Conservation (phyloP, 768 basidiomycete genomes). For the Tylopilus sp. region DNA sequence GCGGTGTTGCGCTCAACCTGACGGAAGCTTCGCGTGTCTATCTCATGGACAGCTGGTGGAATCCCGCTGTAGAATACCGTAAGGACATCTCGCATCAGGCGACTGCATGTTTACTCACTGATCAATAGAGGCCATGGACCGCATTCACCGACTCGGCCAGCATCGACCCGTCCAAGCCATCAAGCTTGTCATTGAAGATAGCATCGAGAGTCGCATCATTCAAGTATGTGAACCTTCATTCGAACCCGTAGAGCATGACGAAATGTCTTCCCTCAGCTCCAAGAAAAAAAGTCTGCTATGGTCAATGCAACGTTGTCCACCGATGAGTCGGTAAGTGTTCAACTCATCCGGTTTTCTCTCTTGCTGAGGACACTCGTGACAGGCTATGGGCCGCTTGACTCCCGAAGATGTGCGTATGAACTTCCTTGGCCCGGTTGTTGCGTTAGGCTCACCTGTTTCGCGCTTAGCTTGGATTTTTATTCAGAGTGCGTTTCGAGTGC, state of each 20-base stretch:
- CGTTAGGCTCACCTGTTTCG: constrained; percentile 4
- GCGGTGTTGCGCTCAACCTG: constrained; percentile 87
- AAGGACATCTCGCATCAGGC: constrained; percentile 30
- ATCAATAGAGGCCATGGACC: constrained; percentile 86
- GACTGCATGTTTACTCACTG: background rate
- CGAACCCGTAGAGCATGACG: background rate
- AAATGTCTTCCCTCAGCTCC: constrained; percentile 47
- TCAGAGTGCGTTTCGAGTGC: constrained; percentile 37
- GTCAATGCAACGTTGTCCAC: constrained; percentile 81
- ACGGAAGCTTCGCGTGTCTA: constrained; percentile 92
- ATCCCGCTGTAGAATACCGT: constrained; percentile 92
- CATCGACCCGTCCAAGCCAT: constrained; percentile 89
- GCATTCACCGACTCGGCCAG: constrained; percentile 95
- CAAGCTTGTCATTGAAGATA: constrained; percentile 93
- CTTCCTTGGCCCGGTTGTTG: background rate
- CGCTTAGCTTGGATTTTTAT: constrained; percentile 42
- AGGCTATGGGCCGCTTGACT: constrained; percentile 93
- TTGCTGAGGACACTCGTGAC: constrained; percentile 3
- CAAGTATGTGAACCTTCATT: constrained; percentile 47
- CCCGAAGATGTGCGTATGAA: constrained; percentile 63
- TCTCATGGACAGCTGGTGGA: constrained; percentile 99
- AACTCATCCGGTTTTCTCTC: background rate
- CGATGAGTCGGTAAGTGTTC: constrained; percentile 64
- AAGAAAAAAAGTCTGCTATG: constrained; percentile 97
- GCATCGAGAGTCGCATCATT: constrained; percentile 93